These are phyloP conservation scores for Schwanniomyces sp. DNA, from an alignment of 805 yeast species.

Conservation along the genomic window DNA sequence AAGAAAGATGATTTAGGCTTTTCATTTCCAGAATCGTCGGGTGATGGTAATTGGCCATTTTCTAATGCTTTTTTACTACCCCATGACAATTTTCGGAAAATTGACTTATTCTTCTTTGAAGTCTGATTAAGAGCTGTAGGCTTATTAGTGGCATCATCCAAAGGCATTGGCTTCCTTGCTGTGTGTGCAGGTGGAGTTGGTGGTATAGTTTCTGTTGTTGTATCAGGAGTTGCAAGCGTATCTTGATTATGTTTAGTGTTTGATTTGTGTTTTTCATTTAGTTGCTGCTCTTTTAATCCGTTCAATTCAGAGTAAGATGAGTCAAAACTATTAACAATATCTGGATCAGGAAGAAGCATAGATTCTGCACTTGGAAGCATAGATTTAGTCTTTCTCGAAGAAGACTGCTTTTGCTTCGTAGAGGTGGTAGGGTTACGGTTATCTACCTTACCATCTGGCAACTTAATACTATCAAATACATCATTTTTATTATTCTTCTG, in stretches of 20 bases:
- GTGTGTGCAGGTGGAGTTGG: conserved; percentile 14
- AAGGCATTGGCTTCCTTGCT: conserved; percentile 21
- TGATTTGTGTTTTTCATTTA: conserved; percentile 20
- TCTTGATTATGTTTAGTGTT: background rate
- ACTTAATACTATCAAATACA: conserved; percentile 46
- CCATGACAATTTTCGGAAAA: conserved; percentile 54
- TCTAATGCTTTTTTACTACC: conserved; percentile 43
- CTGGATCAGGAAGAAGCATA: conserved; percentile 32
- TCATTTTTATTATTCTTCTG: conserved; percentile 25
- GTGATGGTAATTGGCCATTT: conserved; percentile 32
- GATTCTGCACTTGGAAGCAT: conserved; percentile 35
- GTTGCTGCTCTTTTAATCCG: background rate
- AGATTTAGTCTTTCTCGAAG: conserved; percentile 17
- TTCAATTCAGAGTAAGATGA: background rate
- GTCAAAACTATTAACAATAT: conserved; percentile 1
- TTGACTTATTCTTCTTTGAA: conserved; percentile 33
- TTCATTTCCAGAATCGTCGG: conserved; percentile 32
- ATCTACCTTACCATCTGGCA: conserved; percentile 39
- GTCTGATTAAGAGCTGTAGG: conserved; percentile 11
- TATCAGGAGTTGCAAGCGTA: background rate
- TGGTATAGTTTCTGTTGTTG: conserved; percentile 13
- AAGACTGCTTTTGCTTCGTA: background rate
- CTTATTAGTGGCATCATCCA: conserved; percentile 34
- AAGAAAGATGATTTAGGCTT: conserved; percentile 31
- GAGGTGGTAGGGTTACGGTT: conserved; percentile 4